A percentile compares a stretch with the other conserved stretches of the same genome.
phyloP scores from a whole-genome alignment of 2,329 filamentous ascomycete species.

The Fusarium cyanostomum region DNA sequence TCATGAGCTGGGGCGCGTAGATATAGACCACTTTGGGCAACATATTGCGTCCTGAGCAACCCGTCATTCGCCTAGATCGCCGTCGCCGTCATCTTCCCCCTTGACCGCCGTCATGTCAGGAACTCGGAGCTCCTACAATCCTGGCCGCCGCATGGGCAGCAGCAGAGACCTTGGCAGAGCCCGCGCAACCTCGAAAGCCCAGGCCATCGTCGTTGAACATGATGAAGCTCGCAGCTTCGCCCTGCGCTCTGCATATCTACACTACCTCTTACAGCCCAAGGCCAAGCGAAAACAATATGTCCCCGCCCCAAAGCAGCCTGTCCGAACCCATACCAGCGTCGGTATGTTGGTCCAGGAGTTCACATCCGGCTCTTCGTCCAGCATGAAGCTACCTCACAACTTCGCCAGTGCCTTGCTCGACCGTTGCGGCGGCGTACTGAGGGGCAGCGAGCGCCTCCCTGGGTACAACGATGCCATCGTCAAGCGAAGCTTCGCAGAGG shows the following conservation, averaged over 20 bases:
- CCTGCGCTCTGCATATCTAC: constrained; percentile 87
- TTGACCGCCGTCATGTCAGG: constrained; percentile 56
- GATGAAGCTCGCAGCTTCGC: constrained; percentile 93
- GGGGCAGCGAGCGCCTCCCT: constrained; percentile 82
- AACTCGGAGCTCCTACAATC: constrained; percentile 58
- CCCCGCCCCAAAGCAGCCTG: constrained; percentile 68
- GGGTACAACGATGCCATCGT: constrained; percentile 92
- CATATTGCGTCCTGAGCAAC: constrained; percentile 44
- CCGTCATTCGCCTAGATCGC: constrained; percentile 18
- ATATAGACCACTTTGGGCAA: constrained; percentile 42
- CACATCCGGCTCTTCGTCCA: constrained; percentile 58
- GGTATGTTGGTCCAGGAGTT: constrained; percentile 92
- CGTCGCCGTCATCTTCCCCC: constrained; percentile 12
- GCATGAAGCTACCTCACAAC: constrained; percentile 66
- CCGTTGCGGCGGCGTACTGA: constrained; percentile 81
- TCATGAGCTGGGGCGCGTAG: constrained; percentile 45
- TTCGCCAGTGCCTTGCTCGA: constrained; percentile 68
- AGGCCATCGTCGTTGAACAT: constrained; percentile 62
- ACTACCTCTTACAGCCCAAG: constrained; percentile 92
- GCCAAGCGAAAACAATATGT: constrained; percentile 91
- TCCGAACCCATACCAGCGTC: constrained; percentile 75
- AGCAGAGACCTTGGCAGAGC: constrained; percentile 54
- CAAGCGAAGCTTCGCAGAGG: constrained; percentile 93
- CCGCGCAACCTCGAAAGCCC: constrained; percentile 58
- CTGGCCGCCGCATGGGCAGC: constrained; percentile 56